Conservation (phyloP, 352 stramenopile genomes). For the Globisporangium mamillatum region DNA sequence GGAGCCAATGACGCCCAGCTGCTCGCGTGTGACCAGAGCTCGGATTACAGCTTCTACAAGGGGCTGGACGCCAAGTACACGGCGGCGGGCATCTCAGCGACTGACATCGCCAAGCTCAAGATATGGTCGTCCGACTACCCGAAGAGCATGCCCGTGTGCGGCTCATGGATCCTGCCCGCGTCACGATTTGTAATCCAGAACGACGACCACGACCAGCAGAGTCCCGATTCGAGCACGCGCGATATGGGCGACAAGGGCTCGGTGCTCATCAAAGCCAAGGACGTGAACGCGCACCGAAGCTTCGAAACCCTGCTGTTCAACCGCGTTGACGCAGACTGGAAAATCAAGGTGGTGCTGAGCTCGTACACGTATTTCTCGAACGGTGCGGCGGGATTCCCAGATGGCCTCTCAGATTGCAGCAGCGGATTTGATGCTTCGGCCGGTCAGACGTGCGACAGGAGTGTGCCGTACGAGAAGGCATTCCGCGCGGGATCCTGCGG, state of each 20-base stretch:
- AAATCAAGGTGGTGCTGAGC: constrained; percentile 67
- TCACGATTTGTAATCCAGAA: constrained; percentile 74
- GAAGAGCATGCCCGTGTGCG: constrained; percentile 47
- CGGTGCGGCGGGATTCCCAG: constrained; percentile 51
- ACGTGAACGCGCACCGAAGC: constrained; percentile 45
- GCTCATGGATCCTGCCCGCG: constrained; percentile 57
- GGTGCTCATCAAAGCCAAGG: constrained; percentile 49
- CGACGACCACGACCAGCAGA: constrained; percentile 74
- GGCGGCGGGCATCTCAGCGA: constrained; percentile 41
- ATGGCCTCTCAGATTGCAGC: constrained; percentile 42
- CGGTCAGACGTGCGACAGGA: constrained; percentile 31
- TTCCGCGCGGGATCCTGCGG: constrained; percentile 47
- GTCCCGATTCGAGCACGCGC: constrained; percentile 39
- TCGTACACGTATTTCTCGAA: constrained; percentile 60
- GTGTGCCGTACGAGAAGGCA: constrained; percentile 45
- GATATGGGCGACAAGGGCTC: constrained; percentile 58
- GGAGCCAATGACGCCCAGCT: constrained; percentile 30
- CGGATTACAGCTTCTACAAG: constrained; percentile 64
- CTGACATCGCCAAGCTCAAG: constrained; percentile 70
- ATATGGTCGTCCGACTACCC: constrained; percentile 78
- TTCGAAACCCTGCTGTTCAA: constrained; percentile 64
- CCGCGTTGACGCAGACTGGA: constrained; percentile 54
- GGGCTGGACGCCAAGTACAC: constrained; percentile 44
- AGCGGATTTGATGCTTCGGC: constrained; percentile 32
- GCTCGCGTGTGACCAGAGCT: constrained; percentile 51